Evolutionary conservation across 768 basidiomycete genomes (phyloP), one percentile per base, ranked within the genome.

Genomic region (Pleurotus tuoliensis): DNA sequence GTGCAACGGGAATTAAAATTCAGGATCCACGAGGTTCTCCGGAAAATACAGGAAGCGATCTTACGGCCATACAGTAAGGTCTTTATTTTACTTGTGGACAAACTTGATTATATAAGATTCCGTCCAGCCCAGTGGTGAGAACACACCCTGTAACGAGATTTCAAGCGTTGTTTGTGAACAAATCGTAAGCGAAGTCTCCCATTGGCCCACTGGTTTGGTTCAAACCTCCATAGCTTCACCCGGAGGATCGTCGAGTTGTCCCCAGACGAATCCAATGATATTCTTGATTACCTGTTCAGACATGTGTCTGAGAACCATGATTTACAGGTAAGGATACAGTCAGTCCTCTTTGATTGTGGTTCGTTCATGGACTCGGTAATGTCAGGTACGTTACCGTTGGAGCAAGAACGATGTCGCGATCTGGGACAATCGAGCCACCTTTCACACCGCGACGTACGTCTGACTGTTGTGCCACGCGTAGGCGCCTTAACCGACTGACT

Each of bases 91-190:
- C 47, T 55, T 34, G 11, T 22, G 4, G 41, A 15, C 41, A 5
- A 34, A 20, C 11, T 44, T 53, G 37, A 60, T 22, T 5, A 9
- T 20, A 58, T 47, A 34, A 34, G 4, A 50, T 16, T 43, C 43
- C 38, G 7, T 18, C 7, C 47, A 76, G 75, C 50, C 79, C 79
- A 6, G 78, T 84, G 55, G 75, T 84, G 51, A 68, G 82, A 27
- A 82, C 81, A 5, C 75, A 83, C 60, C 83, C 83, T 16, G 78
- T 86, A 4, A 85, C 83, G 0, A 83, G 83, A 3, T 84, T 76
- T 73, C 82, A 82, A 62, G 67, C 75, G 0, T 62, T 86, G 9
- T 86, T 78, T 58, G 80, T 85, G 47, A 85, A 84, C 70, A 71
- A 67, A 62, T 72, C 64, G 77, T 78, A 51, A 53, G 15, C n/a